Percentiles rank a stretch among this genome's conserved stretches.
Evolutionary conservation across 441 rosid genomes (phyloP).

Genomic region (Croton laevigatus): DNA sequence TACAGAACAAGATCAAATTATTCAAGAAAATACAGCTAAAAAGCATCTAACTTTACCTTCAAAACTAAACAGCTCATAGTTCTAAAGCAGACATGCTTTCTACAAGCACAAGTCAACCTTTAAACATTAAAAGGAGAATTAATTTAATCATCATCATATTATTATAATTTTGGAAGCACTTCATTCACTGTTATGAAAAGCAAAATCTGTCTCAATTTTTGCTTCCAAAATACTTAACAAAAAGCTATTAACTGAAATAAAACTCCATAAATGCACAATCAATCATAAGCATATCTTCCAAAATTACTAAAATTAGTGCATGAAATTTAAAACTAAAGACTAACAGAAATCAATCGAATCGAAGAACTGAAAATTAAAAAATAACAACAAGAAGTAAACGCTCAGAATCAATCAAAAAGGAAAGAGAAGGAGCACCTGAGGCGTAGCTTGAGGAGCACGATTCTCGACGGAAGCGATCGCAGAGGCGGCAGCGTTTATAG

Average conservation of each 20-base stretch:
- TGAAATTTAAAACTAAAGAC: not conserved
- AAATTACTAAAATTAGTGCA: not conserved
- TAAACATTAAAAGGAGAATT: constrained; percentile 10
- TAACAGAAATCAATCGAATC: not conserved
- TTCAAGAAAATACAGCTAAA: not conserved
- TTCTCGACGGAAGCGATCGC: constrained; percentile 73
- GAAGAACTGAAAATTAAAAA: constrained; percentile 2
- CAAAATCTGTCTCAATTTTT: not conserved
- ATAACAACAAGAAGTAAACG: constrained; percentile 8
- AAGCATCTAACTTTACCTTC: constrained; percentile 15
- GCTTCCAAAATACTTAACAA: constrained; percentile 1
- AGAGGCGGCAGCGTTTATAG: constrained; percentile 81
- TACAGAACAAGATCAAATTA: not conserved
- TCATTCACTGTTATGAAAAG: constrained; percentile 1
- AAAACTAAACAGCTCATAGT: not conserved
- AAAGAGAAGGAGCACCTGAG: constrained; percentile 34
- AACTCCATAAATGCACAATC: not conserved
- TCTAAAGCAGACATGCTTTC: constrained; percentile 11
- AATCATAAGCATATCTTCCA: constrained; percentile 9
- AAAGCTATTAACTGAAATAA: not conserved
- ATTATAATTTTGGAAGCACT: constrained; percentile 5
- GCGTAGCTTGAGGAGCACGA: constrained; percentile 61
- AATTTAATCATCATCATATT: not conserved
- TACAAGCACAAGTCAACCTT: constrained; percentile 21
- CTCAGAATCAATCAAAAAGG: not conserved